Evolutionary conservation across 2,329 filamentous ascomycete species (phyloP).

Genomic region (Stagonosporopsis chrysanthemi): DNA sequence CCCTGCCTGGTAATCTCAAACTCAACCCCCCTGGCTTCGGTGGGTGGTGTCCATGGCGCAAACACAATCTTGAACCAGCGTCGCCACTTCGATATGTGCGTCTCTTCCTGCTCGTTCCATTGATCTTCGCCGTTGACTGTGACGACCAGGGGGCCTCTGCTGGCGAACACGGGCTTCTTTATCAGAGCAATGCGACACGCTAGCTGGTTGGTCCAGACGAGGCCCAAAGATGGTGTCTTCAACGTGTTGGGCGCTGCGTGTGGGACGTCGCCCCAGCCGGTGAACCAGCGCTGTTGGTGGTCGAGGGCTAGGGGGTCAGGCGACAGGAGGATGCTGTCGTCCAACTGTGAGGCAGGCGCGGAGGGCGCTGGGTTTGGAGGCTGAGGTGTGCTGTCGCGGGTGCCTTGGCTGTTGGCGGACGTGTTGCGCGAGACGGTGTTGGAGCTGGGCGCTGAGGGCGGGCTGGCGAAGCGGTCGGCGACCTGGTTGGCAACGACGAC

Average conservation of each 20-base stretch:
- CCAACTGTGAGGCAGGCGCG: conserved; percentile 23
- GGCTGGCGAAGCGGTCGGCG: conserved; percentile 76
- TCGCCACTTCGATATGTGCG: conserved; percentile 66
- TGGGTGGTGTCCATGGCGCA: conserved; percentile 73
- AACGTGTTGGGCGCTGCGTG: conserved; percentile 47
- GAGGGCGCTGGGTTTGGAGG: conserved; percentile 13
- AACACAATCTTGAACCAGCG: conserved; percentile 91
- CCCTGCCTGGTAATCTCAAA: conserved; percentile 69
- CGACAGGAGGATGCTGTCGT: conserved; percentile 46
- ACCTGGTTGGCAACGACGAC: conserved; percentile 96
- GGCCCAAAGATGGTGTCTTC: conserved; percentile 86
- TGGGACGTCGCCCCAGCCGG: conserved; percentile 82
- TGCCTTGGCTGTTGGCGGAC: conserved; percentile 39
- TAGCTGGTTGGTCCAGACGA: conserved; percentile 92
- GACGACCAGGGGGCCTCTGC: conserved; percentile 24
- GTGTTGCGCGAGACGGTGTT: conserved; percentile 38
- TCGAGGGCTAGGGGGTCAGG: conserved; percentile 73
- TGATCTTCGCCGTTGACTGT: conserved; percentile 49
- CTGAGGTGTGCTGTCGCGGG: conserved; percentile 27
- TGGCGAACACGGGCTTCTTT: conserved; percentile 66
- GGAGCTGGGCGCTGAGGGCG: conserved; percentile 29
- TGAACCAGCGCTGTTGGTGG: conserved; percentile 94
- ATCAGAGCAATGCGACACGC: conserved; percentile 82
- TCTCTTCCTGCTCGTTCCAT: conserved; percentile 49
- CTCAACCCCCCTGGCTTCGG: conserved; percentile 64